Conservation (phyloP, 1,139 yeast genomes). For the Kodamaea suecica region DNA sequence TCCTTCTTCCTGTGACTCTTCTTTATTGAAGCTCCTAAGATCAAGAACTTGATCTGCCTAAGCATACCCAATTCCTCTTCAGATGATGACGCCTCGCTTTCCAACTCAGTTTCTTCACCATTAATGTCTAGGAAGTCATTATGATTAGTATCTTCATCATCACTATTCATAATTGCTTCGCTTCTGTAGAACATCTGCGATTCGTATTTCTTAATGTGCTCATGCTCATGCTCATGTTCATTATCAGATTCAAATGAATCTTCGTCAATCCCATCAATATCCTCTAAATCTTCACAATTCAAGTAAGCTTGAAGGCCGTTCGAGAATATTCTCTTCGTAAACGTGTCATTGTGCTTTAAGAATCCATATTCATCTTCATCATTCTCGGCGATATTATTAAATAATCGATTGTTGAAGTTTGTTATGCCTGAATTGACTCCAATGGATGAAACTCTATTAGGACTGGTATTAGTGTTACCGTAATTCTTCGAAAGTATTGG, state of each 20-base stretch:
- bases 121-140: neutral
- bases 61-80: conserved; percentile 29
- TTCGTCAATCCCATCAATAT: conserved; percentile 16
- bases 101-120: conserved; percentile 2
- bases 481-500: conserved; percentile 36
- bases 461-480: conserved; percentile 11
- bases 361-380: conserved; percentile 38
- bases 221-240: no score
- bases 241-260: conserved; percentile 13
- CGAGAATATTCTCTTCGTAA: conserved; percentile 31
- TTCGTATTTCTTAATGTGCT: conserved; percentile 35
- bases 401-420: neutral
- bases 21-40: conserved; percentile 26
- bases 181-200: conserved; percentile 31
- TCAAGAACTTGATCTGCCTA: conserved; percentile 33
- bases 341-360: conserved; percentile 29
- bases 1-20: conserved; percentile 16
- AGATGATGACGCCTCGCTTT: conserved; percentile 11
- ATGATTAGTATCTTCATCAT: conserved; percentile 13
- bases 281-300: conserved; percentile 19
- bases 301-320: conserved; percentile 28
- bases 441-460: conserved; percentile 10
- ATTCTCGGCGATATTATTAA: conserved; percentile 11
- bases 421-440: conserved; percentile 4
- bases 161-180: conserved; percentile 11